These are phyloP conservation scores for Xylaria sp. DNA, from an alignment of 2,329 filamentous ascomycete species.

Conservation along the genomic window DNA sequence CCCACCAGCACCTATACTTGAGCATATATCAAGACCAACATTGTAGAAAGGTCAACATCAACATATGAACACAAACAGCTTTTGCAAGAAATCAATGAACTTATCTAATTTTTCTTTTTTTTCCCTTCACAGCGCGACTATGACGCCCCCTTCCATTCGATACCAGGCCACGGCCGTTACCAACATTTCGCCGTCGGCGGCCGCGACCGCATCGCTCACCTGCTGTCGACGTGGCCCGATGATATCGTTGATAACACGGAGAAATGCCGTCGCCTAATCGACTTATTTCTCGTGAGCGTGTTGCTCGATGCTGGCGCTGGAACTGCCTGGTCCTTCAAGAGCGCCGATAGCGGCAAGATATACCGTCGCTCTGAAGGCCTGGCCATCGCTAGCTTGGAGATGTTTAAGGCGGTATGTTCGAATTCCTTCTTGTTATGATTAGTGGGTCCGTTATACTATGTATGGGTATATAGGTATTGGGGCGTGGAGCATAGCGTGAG, in stretches of 20 bases:
- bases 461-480: neutral
- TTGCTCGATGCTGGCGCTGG: constrained; percentile 90
- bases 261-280: constrained; percentile 62
- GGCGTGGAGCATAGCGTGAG: neutral
- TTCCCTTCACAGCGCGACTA: constrained; percentile 47
- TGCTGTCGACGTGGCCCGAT: constrained; percentile 46
- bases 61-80: neutral
- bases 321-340: constrained; percentile 91
- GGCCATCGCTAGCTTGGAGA: constrained; percentile 77
- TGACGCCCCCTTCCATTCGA: constrained; percentile 53
- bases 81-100: neutral
- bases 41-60: neutral
- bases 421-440: neutral
- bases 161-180: constrained; percentile 69
- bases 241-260: constrained; percentile 54
- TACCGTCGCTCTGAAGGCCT: constrained; percentile 78
- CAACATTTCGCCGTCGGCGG: constrained; percentile 71
- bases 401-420: constrained; percentile 78
- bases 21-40: neutral
- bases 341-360: constrained; percentile 83
- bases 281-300: constrained; percentile 78
- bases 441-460: neutral
- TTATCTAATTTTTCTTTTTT: neutral
- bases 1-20: constrained; percentile 4
- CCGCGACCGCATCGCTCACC: constrained; percentile 56